These are phyloP conservation scores for Candida montana DNA, from an alignment of 805 yeast genomes.

Conservation along the genomic window DNA sequence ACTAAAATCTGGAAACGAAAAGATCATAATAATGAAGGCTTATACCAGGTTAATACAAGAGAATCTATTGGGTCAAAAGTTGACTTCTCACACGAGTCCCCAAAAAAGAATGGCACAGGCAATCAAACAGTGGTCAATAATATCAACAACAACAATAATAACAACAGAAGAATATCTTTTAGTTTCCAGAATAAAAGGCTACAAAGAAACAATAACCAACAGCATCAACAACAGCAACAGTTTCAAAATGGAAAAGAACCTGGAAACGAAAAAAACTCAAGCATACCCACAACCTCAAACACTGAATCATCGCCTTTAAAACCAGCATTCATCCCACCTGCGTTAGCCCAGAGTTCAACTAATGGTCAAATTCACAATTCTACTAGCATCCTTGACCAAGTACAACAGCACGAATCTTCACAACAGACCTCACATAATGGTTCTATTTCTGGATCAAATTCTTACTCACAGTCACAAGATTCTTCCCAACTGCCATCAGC, in stretches of 20 bases:
- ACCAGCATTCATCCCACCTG: not conserved
- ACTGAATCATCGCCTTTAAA: not conserved
- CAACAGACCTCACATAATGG: not conserved
- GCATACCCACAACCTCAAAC: not conserved
- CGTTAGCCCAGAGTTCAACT: not conserved
- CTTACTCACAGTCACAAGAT: no score
- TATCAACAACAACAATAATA: constrained; percentile 1
- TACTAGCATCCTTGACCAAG: constrained; percentile 1
- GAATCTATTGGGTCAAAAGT: constrained; percentile 2
- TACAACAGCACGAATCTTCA: not conserved
- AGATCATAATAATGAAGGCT: constrained; percentile 6
- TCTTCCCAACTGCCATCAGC: no score
- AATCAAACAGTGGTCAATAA: no score
- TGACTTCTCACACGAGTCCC: constrained; percentile 2
- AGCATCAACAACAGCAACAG: constrained; percentile 5
- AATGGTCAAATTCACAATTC: constrained; percentile 1
- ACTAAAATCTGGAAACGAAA: constrained; percentile 29
- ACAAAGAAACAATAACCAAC: not conserved
- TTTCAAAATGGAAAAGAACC: not conserved
- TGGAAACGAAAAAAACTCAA: not conserved
- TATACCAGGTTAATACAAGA: constrained; percentile 2
- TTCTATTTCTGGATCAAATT: no score
- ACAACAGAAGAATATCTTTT: not conserved
- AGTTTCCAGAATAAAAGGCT: constrained; percentile 4
- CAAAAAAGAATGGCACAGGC: no score